Base-by-base conservation (phyloP, 2,329 filamentous ascomycete species). In the Nothophoma quercina region DNA sequence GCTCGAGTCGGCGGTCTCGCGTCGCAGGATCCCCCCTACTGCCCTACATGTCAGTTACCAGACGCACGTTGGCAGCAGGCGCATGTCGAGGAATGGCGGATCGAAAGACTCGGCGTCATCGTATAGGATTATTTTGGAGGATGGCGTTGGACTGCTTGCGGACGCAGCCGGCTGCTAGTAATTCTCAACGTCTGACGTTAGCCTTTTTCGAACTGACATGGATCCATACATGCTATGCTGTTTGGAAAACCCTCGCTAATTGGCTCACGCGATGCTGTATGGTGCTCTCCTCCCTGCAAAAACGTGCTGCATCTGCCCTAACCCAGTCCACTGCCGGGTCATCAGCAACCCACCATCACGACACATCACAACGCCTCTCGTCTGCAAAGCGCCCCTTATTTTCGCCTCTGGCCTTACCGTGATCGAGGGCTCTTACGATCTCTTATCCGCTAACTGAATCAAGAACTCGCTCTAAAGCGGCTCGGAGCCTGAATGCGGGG, bases 151-250 rank as follows among this genome's bases (percentile, higher is more conserved):
- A 47, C 32, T 57, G 58, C 42, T 51, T 45, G 56, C 68, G 65
- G 67, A 64, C 63, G 52, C 58, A 68, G 62, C 67, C 64, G 69
- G 62, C 55, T 64, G 43, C 62, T 65, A 67, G 63, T 62, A 56
- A 50, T 58, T 56, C 59, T 48, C 62, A 68, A 70, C 65, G 67
- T 68, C 62, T 64, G 47, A 59, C 56, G 69, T 71, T 71, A 73
- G 71, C 69, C 70, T 71, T 59, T 61, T 70, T 67, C 51, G 65
- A 67, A 58, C 59, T 62, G 63, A 65, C 68, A 69, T 64, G 60
- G 63, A 62, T 63, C 59, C 64, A 64, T 60, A 52, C 43, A 44
- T 45, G 21, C 36, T 52, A 45, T 23, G 22, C 50, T 53, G 43
- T 10, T 41, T 47, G 43, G 32, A 42, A 32, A 36, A 33, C 13